Conservation (phyloP, 2,329 filamentous ascomycete genomes). For the Epichloe scottii region DNA sequence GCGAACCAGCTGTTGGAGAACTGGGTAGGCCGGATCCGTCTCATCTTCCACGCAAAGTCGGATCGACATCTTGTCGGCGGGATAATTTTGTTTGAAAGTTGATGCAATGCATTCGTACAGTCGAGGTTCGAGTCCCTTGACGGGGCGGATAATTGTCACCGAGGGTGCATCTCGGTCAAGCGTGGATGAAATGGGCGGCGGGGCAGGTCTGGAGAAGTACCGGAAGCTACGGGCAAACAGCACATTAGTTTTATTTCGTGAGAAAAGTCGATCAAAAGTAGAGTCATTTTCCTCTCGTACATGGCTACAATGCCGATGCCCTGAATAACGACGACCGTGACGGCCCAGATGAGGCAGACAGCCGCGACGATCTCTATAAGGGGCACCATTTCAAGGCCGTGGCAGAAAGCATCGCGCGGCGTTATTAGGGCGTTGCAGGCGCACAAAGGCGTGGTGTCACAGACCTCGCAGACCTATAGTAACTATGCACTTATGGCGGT, state of each 20-base stretch:
- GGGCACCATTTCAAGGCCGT: constrained; percentile 14
- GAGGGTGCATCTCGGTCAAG: constrained; percentile 51
- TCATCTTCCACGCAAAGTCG: constrained; percentile 69
- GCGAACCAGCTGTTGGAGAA: constrained; percentile 56
- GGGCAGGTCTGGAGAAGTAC: constrained; percentile 36
- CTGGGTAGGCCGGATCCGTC: constrained; percentile 63
- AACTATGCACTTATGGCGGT: neutral
- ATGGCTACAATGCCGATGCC: constrained; percentile 42
- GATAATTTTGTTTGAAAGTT: constrained; percentile 74
- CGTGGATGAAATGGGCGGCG: constrained; percentile 36
- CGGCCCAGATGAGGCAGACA: constrained; percentile 40
- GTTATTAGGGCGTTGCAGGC: neutral
- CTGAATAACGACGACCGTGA: constrained; percentile 40
- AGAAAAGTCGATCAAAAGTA: neutral
- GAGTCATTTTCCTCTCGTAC: constrained; percentile 24
- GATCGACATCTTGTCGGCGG: constrained; percentile 60
- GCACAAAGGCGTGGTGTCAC: neutral
- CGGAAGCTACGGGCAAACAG: constrained; percentile 28
- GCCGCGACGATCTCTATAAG: constrained; percentile 29
- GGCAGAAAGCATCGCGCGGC: constrained; percentile 5
- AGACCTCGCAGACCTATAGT: neutral
- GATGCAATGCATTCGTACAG: constrained; percentile 88
- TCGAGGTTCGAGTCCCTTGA: constrained; percentile 81
- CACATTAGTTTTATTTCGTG: neutral
- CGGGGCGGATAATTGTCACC: constrained; percentile 82